Percentiles rank a stretch among this genome's conserved stretches.
Evolutionary conservation across 495 filamentous ascomycete species (phyloP).

Genomic region (Choiromyces venosus): DNA sequence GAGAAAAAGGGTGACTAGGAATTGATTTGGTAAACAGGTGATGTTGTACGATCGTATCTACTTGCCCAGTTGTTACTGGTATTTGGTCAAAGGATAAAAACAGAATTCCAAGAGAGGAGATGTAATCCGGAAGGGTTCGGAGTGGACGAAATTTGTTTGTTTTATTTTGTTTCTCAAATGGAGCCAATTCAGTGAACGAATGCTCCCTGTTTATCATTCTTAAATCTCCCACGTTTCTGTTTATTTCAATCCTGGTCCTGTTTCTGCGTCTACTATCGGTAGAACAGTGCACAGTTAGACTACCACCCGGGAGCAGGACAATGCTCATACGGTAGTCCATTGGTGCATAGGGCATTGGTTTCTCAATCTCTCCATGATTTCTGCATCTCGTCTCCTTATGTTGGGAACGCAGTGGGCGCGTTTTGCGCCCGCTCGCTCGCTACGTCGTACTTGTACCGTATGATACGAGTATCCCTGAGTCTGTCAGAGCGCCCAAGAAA

Average conservation of each 20-base stretch:
- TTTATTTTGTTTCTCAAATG: not conserved
- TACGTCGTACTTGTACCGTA: not conserved
- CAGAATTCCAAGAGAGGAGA: not conserved
- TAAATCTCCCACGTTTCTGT: not conserved
- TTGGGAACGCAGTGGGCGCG: not conserved
- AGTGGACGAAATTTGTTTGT: not conserved
- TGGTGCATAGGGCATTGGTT: not conserved
- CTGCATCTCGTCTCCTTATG: not conserved
- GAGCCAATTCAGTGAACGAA: not conserved
- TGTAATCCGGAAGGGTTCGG: not conserved
- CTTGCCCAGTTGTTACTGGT: not conserved
- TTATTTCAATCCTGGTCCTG: not conserved
- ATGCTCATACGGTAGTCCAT: not conserved
- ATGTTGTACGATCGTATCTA: not conserved
- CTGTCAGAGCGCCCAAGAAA: no score
- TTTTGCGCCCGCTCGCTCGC: not conserved
- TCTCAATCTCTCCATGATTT: not conserved
- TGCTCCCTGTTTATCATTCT: not conserved
- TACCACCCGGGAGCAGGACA: not conserved
- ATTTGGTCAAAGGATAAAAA: not conserved
- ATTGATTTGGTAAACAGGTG: not conserved
- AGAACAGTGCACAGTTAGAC: not conserved
- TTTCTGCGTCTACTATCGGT: not conserved
- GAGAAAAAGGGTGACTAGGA: not conserved
- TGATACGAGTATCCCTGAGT: no score